Evolutionary conservation across 1,139 yeast genomes (phyloP).

Genomic region (Sugiyamaella grinbergsii): DNA sequence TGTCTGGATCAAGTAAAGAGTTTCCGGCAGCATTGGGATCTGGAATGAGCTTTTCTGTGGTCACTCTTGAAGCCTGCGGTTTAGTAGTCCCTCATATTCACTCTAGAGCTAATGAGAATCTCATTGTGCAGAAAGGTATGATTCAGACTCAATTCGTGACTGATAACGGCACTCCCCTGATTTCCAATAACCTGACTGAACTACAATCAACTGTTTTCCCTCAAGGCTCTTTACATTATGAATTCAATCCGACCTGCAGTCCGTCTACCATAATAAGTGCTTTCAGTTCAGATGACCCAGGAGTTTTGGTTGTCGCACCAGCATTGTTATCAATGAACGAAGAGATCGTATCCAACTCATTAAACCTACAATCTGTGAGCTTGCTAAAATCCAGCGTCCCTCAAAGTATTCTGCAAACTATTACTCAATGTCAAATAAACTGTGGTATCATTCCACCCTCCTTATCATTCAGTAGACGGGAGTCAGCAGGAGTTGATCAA

Average conservation of each 20-base stretch:
- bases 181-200: conserved; percentile 26
- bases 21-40: conserved; percentile 33
- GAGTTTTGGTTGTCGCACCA: conserved; percentile 23
- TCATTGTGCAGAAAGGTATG: conserved; percentile 31
- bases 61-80: conserved; percentile 32
- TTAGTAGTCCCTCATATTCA: conserved; percentile 32
- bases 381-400: conserved; percentile 9
- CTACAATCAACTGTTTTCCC: conserved; percentile 28
- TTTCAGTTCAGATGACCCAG: conserved; percentile 30
- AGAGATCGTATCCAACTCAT: conserved; percentile 3
- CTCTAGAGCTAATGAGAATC: conserved; percentile 32
- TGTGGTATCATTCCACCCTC: conserved; percentile 1
- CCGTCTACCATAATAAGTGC: conserved; percentile 24
- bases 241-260: conserved; percentile 29
- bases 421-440: conserved; percentile 9
- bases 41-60: conserved; percentile 29
- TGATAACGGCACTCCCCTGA: conserved; percentile 27
- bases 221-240: conserved; percentile 28
- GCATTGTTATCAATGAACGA: conserved; percentile 11
- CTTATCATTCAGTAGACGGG: neutral
- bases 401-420: conserved; percentile 4
- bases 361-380: conserved; percentile 1
- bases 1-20: conserved; percentile 29
- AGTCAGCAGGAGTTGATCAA: neutral
- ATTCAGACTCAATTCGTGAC: conserved; percentile 30